phyloP scores from a whole-genome alignment of 2,329 filamentous ascomycete species.

The Lachnellula cervina region DNA sequence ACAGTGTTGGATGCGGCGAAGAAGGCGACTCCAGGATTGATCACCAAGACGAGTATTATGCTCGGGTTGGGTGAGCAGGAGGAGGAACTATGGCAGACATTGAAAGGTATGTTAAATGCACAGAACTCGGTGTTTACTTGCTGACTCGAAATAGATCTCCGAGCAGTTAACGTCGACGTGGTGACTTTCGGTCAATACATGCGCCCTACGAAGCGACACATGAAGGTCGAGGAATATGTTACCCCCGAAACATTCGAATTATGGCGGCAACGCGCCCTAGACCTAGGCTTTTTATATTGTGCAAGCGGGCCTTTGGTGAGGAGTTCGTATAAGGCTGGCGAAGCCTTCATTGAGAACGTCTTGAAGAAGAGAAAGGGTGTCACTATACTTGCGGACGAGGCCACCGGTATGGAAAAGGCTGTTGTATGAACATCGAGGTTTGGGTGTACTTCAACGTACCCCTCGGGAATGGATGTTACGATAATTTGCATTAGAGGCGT shows the following conservation, averaged over 20 bases:
- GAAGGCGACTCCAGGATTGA: constrained; percentile 65
- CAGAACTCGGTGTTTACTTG: background rate
- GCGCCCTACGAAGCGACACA: constrained; percentile 95
- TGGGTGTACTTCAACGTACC: constrained; percentile 5
- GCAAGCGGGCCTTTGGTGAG: constrained; percentile 89
- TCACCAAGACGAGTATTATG: constrained; percentile 99
- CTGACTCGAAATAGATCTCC: constrained; percentile 56
- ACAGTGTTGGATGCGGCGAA: constrained; percentile 78
- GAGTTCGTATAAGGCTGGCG: constrained; percentile 95
- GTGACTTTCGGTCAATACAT: constrained; percentile 99
- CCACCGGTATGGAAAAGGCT: constrained; percentile 27
- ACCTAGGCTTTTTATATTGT: constrained; percentile 96
- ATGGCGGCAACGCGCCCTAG: constrained; percentile 84
- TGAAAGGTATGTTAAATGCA: constrained; percentile 52
- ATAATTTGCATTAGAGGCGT: too few species aligned
- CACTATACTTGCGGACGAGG: constrained; percentile 25
- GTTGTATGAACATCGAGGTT: constrained; percentile 18
- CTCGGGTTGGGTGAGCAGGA: constrained; percentile 91
- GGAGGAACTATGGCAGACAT: constrained; percentile 72
- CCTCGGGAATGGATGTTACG: too few species aligned
- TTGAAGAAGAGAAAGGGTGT: constrained; percentile 41
- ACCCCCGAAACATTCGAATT: constrained; percentile 86
- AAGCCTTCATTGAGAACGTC: constrained; percentile 98
- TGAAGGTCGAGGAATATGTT: constrained; percentile 94
- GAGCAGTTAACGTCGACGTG: constrained; percentile 79